A percentile compares a stretch with the other conserved stretches of the same genome.
These are phyloP conservation scores for Hymenoscyphus scutula DNA, from an alignment of 2,329 filamentous ascomycete genomes.

Conservation along the genomic window DNA sequence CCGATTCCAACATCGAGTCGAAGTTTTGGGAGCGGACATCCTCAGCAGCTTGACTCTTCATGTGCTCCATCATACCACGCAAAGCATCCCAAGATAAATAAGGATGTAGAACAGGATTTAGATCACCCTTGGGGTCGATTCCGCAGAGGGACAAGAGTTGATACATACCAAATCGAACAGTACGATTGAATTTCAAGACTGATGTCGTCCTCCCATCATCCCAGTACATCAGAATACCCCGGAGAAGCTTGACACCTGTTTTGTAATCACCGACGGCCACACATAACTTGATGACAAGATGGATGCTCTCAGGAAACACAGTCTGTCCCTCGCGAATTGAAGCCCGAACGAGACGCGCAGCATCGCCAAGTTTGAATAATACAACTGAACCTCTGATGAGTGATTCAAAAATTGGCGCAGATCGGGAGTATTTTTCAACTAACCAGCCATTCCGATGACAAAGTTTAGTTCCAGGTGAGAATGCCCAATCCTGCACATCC, in stretches of 20 bases:
- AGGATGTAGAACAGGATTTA: constrained; percentile 13
- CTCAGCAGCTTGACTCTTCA: constrained; percentile 9
- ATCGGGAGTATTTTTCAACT: constrained; percentile 28
- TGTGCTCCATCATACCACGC: constrained; percentile 21
- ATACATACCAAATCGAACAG: constrained; percentile 23
- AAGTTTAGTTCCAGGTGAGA: background rate
- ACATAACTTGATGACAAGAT: constrained; percentile 23
- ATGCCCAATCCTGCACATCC: constrained; percentile 28
- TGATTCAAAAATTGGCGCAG: constrained; percentile 29
- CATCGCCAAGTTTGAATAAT: constrained; percentile 22
- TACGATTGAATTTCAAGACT: constrained; percentile 17
- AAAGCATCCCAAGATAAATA: constrained; percentile 19
- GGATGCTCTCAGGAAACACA: constrained; percentile 25
- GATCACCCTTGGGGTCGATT: constrained; percentile 18
- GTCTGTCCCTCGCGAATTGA: constrained; percentile 30
- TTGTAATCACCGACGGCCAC: constrained; percentile 26
- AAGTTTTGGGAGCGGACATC: background rate
- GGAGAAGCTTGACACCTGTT: constrained; percentile 27
- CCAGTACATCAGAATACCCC: constrained; percentile 27
- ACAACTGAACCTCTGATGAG: constrained; percentile 31
- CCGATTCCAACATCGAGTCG: background rate
- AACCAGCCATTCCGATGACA: constrained; percentile 22
- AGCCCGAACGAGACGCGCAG: constrained; percentile 28
- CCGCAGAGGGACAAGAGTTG: constrained; percentile 30
- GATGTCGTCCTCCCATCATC: constrained; percentile 11